These are phyloP conservation scores for Globisporangium acanthophoron DNA, from an alignment of 352 stramenopile species.

Conservation along the genomic window DNA sequence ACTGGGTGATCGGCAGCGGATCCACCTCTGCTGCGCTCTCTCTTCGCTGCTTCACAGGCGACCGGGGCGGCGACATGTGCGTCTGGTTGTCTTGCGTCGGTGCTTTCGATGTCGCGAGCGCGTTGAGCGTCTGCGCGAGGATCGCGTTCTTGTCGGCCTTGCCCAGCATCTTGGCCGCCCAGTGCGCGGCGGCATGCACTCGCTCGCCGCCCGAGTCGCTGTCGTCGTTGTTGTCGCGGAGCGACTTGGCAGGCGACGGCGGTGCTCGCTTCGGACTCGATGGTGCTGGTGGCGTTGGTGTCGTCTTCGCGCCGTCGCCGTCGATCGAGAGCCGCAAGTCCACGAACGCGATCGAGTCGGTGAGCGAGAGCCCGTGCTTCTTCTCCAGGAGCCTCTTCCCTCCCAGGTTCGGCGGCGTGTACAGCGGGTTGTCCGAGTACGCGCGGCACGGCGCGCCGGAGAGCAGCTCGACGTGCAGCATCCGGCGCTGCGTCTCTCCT, in stretches of 20 bases:
- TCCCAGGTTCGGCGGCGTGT: conserved; percentile 42
- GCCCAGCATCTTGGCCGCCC: conserved; percentile 49
- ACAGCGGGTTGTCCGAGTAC: conserved; percentile 73
- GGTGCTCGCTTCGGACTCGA: conserved; percentile 2
- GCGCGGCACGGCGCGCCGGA: conserved; percentile 54
- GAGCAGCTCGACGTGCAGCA: conserved; percentile 68
- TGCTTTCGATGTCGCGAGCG: conserved; percentile 30
- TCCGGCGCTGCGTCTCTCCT: conserved; percentile 16
- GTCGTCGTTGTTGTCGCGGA: conserved; percentile 11
- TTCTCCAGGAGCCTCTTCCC: conserved; percentile 12
- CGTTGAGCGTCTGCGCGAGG: conserved; percentile 53
- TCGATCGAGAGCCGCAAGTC: conserved; percentile 50
- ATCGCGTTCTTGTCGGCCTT: conserved; percentile 53
- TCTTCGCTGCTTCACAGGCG: conserved; percentile 9
- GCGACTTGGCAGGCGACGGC: conserved; percentile 7
- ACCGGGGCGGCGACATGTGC: conserved; percentile 15
- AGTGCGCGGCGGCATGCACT: conserved; percentile 36
- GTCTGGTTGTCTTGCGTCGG: conserved; percentile 12
- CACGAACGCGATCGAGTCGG: conserved; percentile 63
- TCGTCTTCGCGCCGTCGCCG: conserved; percentile 11
- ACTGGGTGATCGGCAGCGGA: background rate
- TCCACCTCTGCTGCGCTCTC: background rate
- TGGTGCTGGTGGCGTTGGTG: background rate
- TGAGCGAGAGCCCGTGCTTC: conserved; percentile 20
- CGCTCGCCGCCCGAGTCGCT: background rate